These are phyloP conservation scores for Verbena officinalis DNA, from an alignment of 257 asterid species.

Conservation along the genomic window DNA sequence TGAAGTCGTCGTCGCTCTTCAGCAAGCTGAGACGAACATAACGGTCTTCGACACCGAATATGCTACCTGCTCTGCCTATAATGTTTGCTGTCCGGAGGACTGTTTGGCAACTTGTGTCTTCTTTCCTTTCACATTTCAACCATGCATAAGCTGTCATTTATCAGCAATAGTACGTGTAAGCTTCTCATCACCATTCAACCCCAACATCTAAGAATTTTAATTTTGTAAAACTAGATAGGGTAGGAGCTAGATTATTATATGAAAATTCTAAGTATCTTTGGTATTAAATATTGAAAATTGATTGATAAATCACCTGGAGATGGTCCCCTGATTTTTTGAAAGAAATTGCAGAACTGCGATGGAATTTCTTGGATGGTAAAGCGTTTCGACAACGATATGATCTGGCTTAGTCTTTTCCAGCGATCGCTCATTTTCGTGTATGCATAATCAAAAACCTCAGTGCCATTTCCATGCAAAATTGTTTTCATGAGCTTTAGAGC, in stretches of 20 bases:
- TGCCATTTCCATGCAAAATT: constrained; percentile 42
- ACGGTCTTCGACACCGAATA: constrained; percentile 32
- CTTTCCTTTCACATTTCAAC: constrained; percentile 57
- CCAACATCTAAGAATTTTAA: neutral
- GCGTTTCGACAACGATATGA: constrained; percentile 47
- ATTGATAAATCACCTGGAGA: constrained; percentile 69
- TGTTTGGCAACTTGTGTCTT: constrained; percentile 40
- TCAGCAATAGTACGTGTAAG: neutral
- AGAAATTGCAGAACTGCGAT: constrained; percentile 56
- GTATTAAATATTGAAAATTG: too few species aligned
- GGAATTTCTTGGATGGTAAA: constrained; percentile 58
- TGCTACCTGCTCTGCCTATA: constrained; percentile 34
- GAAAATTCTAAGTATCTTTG: too few species aligned
- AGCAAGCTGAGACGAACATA: constrained; percentile 51
- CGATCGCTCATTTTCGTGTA: constrained; percentile 52
- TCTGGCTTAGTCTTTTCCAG: constrained; percentile 51
- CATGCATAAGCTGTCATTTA: constrained; percentile 55
- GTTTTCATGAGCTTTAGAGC: constrained; percentile 58
- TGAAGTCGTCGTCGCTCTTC: constrained; percentile 44
- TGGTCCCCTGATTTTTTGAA: constrained; percentile 53
- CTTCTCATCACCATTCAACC: neutral
- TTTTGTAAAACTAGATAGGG: neutral
- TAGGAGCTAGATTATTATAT: too few species aligned
- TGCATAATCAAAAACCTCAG: constrained; percentile 45
- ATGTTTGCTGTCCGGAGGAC: constrained; percentile 43